Evolutionary conservation across 2,329 filamentous ascomycete genomes (phyloP).

Genomic region (Corynespora cassiicola): DNA sequence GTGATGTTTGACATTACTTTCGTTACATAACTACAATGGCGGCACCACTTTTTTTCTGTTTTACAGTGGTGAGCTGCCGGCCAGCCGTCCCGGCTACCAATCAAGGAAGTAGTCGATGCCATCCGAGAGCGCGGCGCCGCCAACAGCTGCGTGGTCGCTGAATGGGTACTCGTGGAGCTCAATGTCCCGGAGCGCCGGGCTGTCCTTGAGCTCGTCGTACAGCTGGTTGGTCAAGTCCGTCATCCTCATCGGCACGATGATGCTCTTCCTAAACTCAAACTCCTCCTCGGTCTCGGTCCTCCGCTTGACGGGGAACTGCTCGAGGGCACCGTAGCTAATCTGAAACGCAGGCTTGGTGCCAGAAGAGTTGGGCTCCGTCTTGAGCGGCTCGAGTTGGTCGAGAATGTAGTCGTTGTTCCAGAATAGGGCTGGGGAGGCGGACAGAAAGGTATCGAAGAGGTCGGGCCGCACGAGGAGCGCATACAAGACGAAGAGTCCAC

Average conservation of each 20-base stretch:
- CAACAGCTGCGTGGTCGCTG: constrained; percentile 40
- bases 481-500: constrained; percentile 57
- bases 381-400: constrained; percentile 28
- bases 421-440: constrained; percentile 56
- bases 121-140: constrained; percentile 32
- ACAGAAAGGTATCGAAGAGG: constrained; percentile 54
- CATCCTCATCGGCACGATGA: constrained; percentile 31
- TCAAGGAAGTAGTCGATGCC: constrained; percentile 43
- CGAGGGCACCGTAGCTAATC: constrained; percentile 36
- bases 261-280: constrained; percentile 30
- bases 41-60: no score
- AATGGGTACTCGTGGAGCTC: constrained; percentile 36
- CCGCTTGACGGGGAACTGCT: constrained; percentile 32
- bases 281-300: constrained; percentile 34
- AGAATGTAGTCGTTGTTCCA: constrained; percentile 55
- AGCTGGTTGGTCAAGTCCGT: constrained; percentile 26
- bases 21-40: no score
- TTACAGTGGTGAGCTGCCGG: no score
- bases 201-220: constrained; percentile 28
- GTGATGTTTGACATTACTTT: no score
- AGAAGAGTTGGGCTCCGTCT: constrained; percentile 2
- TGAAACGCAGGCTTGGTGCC: constrained; percentile 36
- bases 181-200: constrained; percentile 30
- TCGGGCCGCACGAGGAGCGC: constrained; percentile 49
- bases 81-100: no score